phyloP scores from a whole-genome alignment of 257 asterid genomes.

The Nicotiana tabacum region DNA sequence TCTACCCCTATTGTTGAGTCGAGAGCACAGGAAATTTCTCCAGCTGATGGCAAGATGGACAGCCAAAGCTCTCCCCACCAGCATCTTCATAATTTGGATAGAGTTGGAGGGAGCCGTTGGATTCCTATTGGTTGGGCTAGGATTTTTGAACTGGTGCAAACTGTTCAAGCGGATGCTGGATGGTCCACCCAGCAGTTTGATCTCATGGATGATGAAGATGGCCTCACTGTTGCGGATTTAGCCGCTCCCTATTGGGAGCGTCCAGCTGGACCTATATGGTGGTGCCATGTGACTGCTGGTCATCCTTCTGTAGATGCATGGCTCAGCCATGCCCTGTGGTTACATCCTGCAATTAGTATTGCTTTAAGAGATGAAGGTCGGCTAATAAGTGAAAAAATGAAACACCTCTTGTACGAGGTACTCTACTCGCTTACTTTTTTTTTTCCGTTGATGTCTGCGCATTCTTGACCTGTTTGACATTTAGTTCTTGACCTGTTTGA shows the following conservation, averaged over 20 bases:
- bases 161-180: conserved; percentile 59
- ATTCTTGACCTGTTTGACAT: background rate
- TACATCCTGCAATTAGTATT: conserved; percentile 86
- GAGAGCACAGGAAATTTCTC: conserved; percentile 25
- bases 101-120: conserved; percentile 58
- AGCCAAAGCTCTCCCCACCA: conserved; percentile 26
- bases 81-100: conserved; percentile 22
- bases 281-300: conserved; percentile 92
- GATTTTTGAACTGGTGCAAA: conserved; percentile 61
- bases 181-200: conserved; percentile 54
- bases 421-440: conserved; percentile 8
- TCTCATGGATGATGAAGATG: conserved; percentile 59
- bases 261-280: conserved; percentile 91
- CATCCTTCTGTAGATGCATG: conserved; percentile 73
- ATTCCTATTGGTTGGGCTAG: conserved; percentile 90
- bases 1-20: conserved; percentile 40
- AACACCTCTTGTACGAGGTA: conserved; percentile 90
- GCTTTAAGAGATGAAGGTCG: conserved; percentile 88
- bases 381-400: conserved; percentile 88
- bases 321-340: conserved; percentile 72
- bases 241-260: conserved; percentile 93
- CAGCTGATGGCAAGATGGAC: conserved; percentile 25
- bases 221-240: conserved; percentile 79
- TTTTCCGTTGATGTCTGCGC: conserved; percentile 13
- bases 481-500: background rate